Base-by-base conservation (phyloP, 2,329 filamentous ascomycete species). In the Fonsecaea erecta region DNA sequence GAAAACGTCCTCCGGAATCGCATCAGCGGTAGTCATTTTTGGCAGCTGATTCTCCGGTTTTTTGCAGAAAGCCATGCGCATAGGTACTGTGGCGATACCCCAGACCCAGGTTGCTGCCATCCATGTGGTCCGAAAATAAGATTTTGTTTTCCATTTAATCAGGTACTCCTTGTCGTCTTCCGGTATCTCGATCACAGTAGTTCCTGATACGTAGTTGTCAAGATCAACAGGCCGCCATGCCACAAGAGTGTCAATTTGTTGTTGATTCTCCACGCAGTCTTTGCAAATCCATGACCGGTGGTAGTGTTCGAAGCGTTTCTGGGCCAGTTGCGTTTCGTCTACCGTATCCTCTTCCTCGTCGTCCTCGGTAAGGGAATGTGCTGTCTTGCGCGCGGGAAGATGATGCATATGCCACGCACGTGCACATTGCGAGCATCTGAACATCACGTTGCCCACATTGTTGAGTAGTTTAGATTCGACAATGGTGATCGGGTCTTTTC, bases 151-250 rank as follows among this genome's bases (percentile, higher is more conserved):
- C 92, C 93, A 98, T 75, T 95, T 97, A 71, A 99, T 80, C 1
- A 99, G 84, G 73, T 98, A 99, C 71, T 97, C 92, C 70, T 93
- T 93, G n/a, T 90, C 83, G 61, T 92, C 90, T 73, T 95, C 90
- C 11, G 79, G 77, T n/a, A 91, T 79, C 60, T 85, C 79, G 30
- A 86, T 79, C 54, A 83, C 82, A 1, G 80, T 79, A 59, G 83
- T 80, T 1, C 84, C 85, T 3, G 81, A 74, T 14, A 78, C 76
- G 71, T 89, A 88, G 1, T 77, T 78, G 12, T 86, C 81, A 26
- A 84, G 79, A 71, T 90, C 80, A 0, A 81, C 75, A 0, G 92
- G 92, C 65, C 94, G 88, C 95, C 95, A 99, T 14, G 94, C 93
- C 60, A 98, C 88, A 5, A 99, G 77, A n/a, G 83, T 82, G 63